These are phyloP conservation scores for Triadica sebifera DNA, from an alignment of 345 rosid species.

Conservation along the genomic window DNA sequence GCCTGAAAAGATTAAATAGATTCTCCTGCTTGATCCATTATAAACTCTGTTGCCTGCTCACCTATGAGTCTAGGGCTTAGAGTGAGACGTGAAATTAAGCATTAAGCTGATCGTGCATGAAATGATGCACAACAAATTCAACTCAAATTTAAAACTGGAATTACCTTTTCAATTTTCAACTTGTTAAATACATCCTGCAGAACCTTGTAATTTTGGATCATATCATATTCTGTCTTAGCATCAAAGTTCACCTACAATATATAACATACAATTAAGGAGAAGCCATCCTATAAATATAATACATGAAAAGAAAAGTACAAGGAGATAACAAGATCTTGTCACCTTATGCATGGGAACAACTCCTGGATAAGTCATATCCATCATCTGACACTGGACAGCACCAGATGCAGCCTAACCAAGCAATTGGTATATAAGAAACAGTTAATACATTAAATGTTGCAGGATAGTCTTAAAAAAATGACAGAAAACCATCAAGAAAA, in stretches of 20 bases:
- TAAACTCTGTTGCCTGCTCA: not conserved
- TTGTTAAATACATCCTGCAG: conserved; percentile 93
- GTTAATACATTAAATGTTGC: not conserved
- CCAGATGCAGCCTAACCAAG: conserved; percentile 87
- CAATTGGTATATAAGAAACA: not conserved
- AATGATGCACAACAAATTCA: not conserved
- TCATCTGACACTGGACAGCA: conserved; percentile 96
- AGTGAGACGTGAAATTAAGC: not conserved
- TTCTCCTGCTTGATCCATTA: not conserved
- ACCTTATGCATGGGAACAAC: conserved; percentile 99
- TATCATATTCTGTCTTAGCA: conserved; percentile 92
- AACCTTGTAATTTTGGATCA: conserved; percentile 96
- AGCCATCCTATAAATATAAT: conserved; percentile 3
- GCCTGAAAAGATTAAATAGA: not conserved
- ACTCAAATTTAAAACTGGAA: not conserved
- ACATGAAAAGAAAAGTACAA: not conserved
- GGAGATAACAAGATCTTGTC: not conserved
- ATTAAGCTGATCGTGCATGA: not conserved
- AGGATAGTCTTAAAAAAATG: not conserved
- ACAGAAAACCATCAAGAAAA: not conserved
- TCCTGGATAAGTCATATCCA: conserved; percentile 96
- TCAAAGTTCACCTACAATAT: conserved; percentile 78
- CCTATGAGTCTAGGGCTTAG: not conserved
- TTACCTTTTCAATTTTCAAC: conserved; percentile 86
- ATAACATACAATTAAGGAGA: not conserved